These are phyloP conservation scores for Crataegus laevigata DNA, from an alignment of 306 rosid genomes.

Conservation along the genomic window DNA sequence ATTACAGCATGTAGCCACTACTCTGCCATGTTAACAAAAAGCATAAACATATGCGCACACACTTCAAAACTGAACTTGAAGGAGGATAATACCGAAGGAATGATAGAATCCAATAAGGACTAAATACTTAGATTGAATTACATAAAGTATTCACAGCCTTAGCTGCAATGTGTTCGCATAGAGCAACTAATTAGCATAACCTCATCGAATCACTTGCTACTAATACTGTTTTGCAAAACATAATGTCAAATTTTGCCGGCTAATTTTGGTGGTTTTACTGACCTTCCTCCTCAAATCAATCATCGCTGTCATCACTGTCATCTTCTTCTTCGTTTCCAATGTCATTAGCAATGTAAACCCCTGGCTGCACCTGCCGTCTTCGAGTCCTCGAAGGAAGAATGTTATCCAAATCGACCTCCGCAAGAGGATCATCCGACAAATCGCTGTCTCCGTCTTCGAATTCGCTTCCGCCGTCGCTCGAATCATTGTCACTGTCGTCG, in stretches of 20 bases:
- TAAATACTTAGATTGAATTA: not conserved
- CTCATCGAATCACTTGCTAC: not conserved
- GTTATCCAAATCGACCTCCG: slow-evolving; percentile 89
- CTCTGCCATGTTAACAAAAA: not conserved
- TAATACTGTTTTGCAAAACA: not conserved
- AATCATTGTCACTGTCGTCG: slow-evolving; percentile 27
- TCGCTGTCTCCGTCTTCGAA: slow-evolving; percentile 55
- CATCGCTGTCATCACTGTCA: slow-evolving; percentile 55
- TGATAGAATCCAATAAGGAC: not conserved
- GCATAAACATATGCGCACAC: not conserved
- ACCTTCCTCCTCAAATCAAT: slow-evolving; percentile 37
- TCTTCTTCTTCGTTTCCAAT: slow-evolving; percentile 18
- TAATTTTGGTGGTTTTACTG: slow-evolving; percentile 22
- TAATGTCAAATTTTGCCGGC: not conserved
- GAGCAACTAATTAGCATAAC: not conserved
- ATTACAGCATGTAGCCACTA: not conserved
- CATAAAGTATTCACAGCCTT: not conserved
- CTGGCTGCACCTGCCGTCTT: slow-evolving; percentile 48
- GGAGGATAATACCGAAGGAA: not conserved
- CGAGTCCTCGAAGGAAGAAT: slow-evolving; percentile 91
- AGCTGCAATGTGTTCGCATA: not conserved
- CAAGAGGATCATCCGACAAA: slow-evolving; percentile 77
- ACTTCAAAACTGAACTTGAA: not conserved
- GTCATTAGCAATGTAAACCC: slow-evolving; percentile 54
- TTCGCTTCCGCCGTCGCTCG: slow-evolving; percentile 41